Percentiles rank a stretch among this genome's conserved stretches.
Conservation (phyloP, 345 rosid species). For the Camelina sativa region DNA sequence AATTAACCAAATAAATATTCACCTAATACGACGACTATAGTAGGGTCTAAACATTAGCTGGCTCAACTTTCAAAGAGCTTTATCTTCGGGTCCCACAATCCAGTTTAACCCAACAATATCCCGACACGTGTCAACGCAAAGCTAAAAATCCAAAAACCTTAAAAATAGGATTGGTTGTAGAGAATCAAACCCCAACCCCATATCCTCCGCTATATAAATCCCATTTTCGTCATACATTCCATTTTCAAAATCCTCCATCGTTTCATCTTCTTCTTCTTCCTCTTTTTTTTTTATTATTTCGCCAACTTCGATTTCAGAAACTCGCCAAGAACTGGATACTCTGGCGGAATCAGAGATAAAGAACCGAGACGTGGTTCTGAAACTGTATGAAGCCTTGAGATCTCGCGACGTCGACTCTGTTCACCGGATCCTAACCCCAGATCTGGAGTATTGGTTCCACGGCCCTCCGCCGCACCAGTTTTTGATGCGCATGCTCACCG, state of each 20-base stretch:
- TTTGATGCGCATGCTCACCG: conserved; percentile 96
- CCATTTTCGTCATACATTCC: not conserved
- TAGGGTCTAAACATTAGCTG: conserved; percentile 27
- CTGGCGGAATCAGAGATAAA: conserved; percentile 62
- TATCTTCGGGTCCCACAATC: not conserved
- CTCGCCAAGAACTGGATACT: conserved; percentile 67
- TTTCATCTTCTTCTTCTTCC: conserved; percentile 1
- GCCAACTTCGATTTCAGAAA: not conserved
- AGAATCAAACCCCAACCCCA: conserved; percentile 28
- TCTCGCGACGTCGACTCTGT: conserved; percentile 79
- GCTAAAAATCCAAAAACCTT: not conserved
- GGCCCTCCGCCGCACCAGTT: conserved; percentile 98
- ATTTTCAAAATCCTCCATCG: not conserved
- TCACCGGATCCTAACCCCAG: conserved; percentile 74
- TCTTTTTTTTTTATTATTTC: not conserved
- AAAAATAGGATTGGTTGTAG: conserved; percentile 26
- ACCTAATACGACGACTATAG: conserved; percentile 28
- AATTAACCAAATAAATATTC: conserved; percentile 23
- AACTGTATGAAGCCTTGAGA: conserved; percentile 83
- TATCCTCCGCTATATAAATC: conserved; percentile 33
- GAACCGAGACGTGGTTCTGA: conserved; percentile 84
- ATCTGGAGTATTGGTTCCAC: conserved; percentile 99
- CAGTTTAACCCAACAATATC: not conserved
- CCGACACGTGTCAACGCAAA: not conserved
- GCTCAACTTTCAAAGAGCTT: conserved; percentile 23